Base-by-base conservation (phyloP, 805 yeast species). In the Candida patagonica region DNA sequence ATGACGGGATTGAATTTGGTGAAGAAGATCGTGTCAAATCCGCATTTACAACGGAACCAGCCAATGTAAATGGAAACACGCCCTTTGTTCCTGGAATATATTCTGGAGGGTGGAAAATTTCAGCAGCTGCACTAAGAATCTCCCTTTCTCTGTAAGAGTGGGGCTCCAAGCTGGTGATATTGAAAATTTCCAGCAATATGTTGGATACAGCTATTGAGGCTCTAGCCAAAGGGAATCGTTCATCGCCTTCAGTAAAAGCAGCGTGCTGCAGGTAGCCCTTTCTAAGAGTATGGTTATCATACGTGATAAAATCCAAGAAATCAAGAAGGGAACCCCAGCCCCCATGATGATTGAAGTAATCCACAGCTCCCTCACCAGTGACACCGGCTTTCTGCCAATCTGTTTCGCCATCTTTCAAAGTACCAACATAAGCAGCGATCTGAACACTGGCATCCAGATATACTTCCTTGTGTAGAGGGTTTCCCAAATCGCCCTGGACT, bases 291-390 rank as follows among this genome's bases (percentile, higher is more conserved):
- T 49, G 36, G 19, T 43, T 45, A 24, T 47, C 50, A 9, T 44
- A 40, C 25, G 29, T 39, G 35, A 51, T 36, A 32, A 51, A 47
- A 32, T 51, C 55, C 36, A 38, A 37, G 32, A 51, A 45, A 37
- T 51, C 55, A n/a, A 49, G 48, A 37, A 49, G 33, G 15, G 52
- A 51, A 12, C 47, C 53, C 46, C 48, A 46, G 25, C 47, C 42
- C 20, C 44, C 35, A 16, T 35, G 37, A 22, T 25, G 39, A 20
- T 42, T 43, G 43, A 49, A 37, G 20, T 38, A 35, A n/a, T 46
- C 44, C 13, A 46, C 44, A 20, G 45, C 47, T 4, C 29, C 32
- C 19, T 39, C 42, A 3, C 27, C 22, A 4, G 48, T 34, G 20
- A 48, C 40, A n/a, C 55, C 50, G 10, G 52, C 50, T 35, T 43